Conservation (phyloP, 331 rosid species). For the Acacia pycnantha region DNA sequence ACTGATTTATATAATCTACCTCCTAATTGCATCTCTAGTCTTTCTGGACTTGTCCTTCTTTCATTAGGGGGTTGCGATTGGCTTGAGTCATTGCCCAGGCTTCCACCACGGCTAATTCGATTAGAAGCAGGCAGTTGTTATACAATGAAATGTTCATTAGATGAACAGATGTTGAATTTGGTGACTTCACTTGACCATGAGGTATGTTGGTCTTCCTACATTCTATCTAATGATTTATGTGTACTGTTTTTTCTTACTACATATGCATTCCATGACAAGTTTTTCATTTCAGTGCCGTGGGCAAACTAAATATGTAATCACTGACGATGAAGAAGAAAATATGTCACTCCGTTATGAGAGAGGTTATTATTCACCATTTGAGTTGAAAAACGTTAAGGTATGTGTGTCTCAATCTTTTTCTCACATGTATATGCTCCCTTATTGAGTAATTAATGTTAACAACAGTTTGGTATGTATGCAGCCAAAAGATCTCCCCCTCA, state of each 20-base stretch:
- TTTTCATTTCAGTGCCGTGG: background rate
- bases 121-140: background rate
- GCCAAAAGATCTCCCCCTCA: background rate
- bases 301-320: background rate
- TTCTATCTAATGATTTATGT: no score
- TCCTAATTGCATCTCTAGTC: background rate
- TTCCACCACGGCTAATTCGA: background rate
- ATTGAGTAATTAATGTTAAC: no score
- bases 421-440: background rate
- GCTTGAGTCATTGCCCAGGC: background rate
- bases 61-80: fast-evolving
- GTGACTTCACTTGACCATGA: background rate
- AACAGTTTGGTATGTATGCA: background rate
- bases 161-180: background rate
- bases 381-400: background rate
- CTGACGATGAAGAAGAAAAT: background rate
- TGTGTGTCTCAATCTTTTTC: background rate
- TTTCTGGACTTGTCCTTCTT: background rate
- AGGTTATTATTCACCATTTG: no score
- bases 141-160: background rate
- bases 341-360: no score
- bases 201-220: background rate
- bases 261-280: background rate
- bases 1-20: background rate
- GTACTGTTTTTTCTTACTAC: background rate